Base-by-base conservation (phyloP, 768 basidiomycete species). In the Phaeolepiota aurea region DNA sequence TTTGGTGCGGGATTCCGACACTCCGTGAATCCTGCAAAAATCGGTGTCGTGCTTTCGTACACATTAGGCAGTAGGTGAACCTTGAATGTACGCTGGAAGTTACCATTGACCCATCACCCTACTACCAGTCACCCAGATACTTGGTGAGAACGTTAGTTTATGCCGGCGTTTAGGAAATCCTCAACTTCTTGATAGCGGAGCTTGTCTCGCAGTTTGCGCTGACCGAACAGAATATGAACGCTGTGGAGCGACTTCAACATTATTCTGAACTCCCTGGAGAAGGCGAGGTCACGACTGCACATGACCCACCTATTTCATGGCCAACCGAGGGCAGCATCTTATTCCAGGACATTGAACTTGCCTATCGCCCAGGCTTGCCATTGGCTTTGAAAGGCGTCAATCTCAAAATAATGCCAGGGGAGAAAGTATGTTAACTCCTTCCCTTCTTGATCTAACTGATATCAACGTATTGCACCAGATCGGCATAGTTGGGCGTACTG, bases 181-280 rank as follows among this genome's bases (percentile, higher is more conserved):
- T n/a, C n/a, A n/a, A n/a, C n/a, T n/a, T n/a, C n/a, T n/a, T n/a
- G n/a, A 51, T 11, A 78, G 74, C 76, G 3, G 66, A 76, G 44
- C 66, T 79, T 55, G 66, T 80, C 13, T 63, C 70, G 1, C 62
- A 67, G 20, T 80, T 75, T 48, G 77, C 79, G 3, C 63, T 67
- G 45, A 78, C 72, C 45, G 79, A 81, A 51, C 77, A 81, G 54
- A 78, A 79, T 51, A 82, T 84, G 74, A 83, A 84, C 48, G 74
- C 78, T 0, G 80, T 80, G 4, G 83, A 86, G 51, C 71, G 84
- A n/a, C 64, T 86, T 3, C 58, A 79, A n/a, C 71, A 81, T 37
- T 88, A 86, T 56, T 68, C 72, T 9, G 68, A 80, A 32, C 67
- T 91, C 2, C 66, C 67, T 1, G 44, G 68, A 0, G 85, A 87